Evolutionary conservation across 495 filamentous ascomycete species (phyloP), one percentile per base, ranked within the genome.

Genomic region (Trichoderma reesei): DNA sequence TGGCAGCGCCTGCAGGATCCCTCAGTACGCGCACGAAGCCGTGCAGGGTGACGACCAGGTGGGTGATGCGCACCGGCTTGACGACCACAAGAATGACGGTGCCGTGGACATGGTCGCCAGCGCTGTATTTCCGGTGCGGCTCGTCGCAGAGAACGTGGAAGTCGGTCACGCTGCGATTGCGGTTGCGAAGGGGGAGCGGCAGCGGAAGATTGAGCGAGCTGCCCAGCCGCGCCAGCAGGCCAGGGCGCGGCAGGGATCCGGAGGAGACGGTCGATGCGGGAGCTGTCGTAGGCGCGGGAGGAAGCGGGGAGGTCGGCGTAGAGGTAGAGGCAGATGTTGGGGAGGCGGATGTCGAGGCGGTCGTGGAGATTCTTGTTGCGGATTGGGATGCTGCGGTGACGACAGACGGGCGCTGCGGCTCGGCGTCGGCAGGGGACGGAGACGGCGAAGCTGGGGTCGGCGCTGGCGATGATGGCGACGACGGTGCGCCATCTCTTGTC

Each of bases 1-100:
- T 26, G 18, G 36, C 41, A 80, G 3, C 86, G 82, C 37, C 81
- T 79, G 65, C 84, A 60, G 88, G 85, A 67, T 86, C 86, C 73
- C 89, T 92, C 76, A 86, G 92, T 41, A 96, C 91, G 73, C 90
- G 90, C 64, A 93, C 92, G 73, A 86, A 89, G 60, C 94, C 94
- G 74, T 96, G 89, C 51, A 98, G 80, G 68, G 86, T 84, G 63
- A 96, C 85, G 33, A 90, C 90, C 26, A 98, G 79, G 80, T 98
- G 94, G 16, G 93, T 97, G 67, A 97, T 87, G 70, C 90, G 85
- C 63, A 94, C 74, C 33, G 92, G 86, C 65, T 91, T 92, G 60
- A 90, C 81, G 59, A 94, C 86, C 59, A 87, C 90, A 62, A 98
- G 77, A 34, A 91, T 78, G 1, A 98, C 90, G 60, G 84, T 86